Percentiles rank a stretch among this genome's conserved stretches.
These are phyloP conservation scores for Pestalotiopsis fici DNA, from an alignment of 2,329 filamentous ascomycete species.

Conservation along the genomic window DNA sequence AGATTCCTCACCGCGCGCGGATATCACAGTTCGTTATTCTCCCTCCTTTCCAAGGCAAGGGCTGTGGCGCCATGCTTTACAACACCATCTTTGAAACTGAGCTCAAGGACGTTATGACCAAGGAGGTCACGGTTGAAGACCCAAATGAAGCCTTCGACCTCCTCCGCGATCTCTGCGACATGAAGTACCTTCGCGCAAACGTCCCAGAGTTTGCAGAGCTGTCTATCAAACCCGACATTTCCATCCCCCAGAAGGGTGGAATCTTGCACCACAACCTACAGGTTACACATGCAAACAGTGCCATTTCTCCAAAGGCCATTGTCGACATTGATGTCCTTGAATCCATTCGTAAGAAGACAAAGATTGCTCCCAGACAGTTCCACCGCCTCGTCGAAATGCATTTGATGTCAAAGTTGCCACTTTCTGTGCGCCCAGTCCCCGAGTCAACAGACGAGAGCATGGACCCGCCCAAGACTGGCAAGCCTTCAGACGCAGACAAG, in stretches of 20 bases:
- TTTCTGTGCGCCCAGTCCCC: constrained; percentile 53
- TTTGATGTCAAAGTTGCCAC: constrained; percentile 61
- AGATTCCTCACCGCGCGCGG: constrained; percentile 75
- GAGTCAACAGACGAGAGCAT: constrained; percentile 16
- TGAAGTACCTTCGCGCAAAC: constrained; percentile 61
- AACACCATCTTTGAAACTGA: constrained; percentile 74
- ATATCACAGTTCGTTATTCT: constrained; percentile 94
- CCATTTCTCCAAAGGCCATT: constrained; percentile 42
- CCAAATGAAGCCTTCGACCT: constrained; percentile 86
- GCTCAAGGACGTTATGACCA: constrained; percentile 65
- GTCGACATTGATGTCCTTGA: constrained; percentile 59
- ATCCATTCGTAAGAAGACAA: constrained; percentile 59
- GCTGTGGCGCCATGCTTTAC: constrained; percentile 81
- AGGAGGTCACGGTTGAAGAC: constrained; percentile 91
- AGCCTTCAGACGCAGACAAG: constrained; percentile 51
- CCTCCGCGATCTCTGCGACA: constrained; percentile 74
- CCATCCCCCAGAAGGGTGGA: constrained; percentile 48
- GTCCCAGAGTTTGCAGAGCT: constrained; percentile 59
- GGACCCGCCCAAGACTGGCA: constrained; percentile 29
- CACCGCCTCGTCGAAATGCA: constrained; percentile 76
- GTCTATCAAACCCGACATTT: constrained; percentile 52
- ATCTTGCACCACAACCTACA: constrained; percentile 27
- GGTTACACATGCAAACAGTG: constrained; percentile 22
- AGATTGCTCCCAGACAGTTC: constrained; percentile 79
- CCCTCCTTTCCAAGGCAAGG: constrained; percentile 80